Evolutionary conservation across 208 protist species (phyloP), one percentile per base, ranked within the genome.

Genomic region (Porcisia hertigi): DNA sequence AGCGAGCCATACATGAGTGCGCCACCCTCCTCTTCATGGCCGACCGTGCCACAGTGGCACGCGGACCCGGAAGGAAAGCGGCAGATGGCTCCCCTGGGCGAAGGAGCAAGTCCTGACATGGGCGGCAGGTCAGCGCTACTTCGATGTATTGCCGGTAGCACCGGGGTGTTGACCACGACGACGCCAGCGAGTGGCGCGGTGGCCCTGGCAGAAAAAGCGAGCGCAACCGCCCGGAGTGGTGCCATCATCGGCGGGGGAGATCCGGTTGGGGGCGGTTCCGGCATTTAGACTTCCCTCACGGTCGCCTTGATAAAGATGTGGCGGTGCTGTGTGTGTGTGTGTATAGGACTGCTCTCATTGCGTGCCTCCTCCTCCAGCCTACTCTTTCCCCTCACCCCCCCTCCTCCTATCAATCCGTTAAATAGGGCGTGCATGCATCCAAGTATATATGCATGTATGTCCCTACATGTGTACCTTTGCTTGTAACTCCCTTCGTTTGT

Each of bases 261-360:
- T 12, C 30, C 71, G 16, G 64, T 82, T 57, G 58, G 76, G 69
- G 30, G 69, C 80, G 18, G 70, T 76, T 14, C 76, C 75, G 20
- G 54, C 18, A 3, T 76, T 80, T 59, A 75, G 75, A 14, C 73
- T 84, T 39, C 69, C 71, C 9, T 64, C 76, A 20, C 67, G 76
- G 39, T 43, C 41, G 23, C 63, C 63, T 52, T 20, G 36, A 20
- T 67, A 67, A 43, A 67, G 23, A 18, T 6, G 23, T 36, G 0
- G 39, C n/a, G n/a, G 39, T 20, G 8, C 47, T 18, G 41, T 49
- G 14, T 18, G 57, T 75, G 57, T 75, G 36, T 74, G 70, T 54
- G n/a, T 39, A 43, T 53, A 20, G 5, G 25, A n/a, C 49, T 41
- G 30, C 34, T 20, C 43, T 23, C 47, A 25, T 36, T n/a, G 47